phyloP scores from a whole-genome alignment of 2,329 filamentous ascomycete species.

The Xylaria sp. region DNA sequence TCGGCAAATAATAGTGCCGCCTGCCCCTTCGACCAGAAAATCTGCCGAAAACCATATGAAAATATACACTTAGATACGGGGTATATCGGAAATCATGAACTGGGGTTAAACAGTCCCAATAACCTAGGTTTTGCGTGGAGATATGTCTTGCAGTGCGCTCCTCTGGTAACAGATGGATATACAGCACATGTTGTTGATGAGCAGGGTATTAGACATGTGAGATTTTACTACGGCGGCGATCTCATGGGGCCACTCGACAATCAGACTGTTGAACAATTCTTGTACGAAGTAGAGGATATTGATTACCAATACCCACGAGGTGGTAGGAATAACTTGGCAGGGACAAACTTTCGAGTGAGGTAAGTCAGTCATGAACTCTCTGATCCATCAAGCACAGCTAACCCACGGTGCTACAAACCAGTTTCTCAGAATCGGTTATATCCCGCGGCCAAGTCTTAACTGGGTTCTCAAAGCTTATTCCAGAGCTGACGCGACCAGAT shows the following conservation, averaged over 20 bases:
- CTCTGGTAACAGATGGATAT: slow-evolving; percentile 11
- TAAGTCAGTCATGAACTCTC: too few species aligned
- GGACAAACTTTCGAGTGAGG: too few species aligned
- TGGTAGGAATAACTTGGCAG: too few species aligned
- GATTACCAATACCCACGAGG: neutral
- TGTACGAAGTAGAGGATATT: neutral
- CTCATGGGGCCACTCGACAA: neutral
- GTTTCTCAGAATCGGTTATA: too few species aligned
- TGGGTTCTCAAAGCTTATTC: neutral
- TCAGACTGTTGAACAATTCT: neutral
- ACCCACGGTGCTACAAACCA: too few species aligned
- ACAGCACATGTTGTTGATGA: neutral
- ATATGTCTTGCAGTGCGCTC: slow-evolving; percentile 15
- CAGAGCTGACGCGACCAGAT: neutral
- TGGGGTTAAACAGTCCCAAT: slow-evolving; percentile 1
- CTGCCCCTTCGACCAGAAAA: slow-evolving; percentile 13
- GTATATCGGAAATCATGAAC: slow-evolving; percentile 10
- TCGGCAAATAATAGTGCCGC: neutral
- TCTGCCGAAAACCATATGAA: neutral
- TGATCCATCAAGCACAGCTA: too few species aligned
- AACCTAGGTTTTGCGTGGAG: neutral
- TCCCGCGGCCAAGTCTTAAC: too few species aligned
- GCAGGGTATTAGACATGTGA: neutral
- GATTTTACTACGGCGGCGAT: slow-evolving; percentile 10
- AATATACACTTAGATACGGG: slow-evolving; percentile 9